These are phyloP conservation scores for Colletotrichum sojae DNA, from an alignment of 2,329 filamentous ascomycete genomes.

Conservation along the genomic window DNA sequence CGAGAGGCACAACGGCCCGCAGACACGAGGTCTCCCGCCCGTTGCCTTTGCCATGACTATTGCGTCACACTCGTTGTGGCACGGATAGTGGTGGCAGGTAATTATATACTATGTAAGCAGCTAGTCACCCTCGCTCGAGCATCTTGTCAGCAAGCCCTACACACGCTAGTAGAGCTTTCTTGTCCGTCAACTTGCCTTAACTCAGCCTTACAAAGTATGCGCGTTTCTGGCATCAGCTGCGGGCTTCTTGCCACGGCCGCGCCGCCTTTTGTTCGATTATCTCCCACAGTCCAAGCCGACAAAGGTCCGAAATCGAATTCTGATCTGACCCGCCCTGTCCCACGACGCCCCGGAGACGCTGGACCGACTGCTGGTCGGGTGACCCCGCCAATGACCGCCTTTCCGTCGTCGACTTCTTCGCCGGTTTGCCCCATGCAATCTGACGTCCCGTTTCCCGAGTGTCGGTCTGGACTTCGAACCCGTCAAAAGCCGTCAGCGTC, in stretches of 20 bases:
- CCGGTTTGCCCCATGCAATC: constrained; percentile 3
- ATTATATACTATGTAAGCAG: constrained; percentile 16
- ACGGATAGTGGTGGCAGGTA: too few relatives aligned
- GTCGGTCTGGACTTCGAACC: constrained; percentile 15
- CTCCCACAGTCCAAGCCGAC: neutral
- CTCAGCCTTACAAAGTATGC: constrained; percentile 36
- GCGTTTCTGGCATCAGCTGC: neutral
- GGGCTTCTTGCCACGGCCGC: neutral
- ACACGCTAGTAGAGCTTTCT: neutral
- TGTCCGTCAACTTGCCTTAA: constrained; percentile 3
- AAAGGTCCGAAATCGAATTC: neutral
- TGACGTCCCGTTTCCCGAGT: constrained; percentile 6
- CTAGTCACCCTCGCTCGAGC: constrained; percentile 4
- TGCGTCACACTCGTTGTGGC: constrained; percentile 16
- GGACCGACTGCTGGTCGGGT: neutral
- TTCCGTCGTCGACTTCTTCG: neutral
- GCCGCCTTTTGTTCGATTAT: neutral
- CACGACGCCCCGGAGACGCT: neutral
- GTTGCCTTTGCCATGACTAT: constrained; percentile 8
- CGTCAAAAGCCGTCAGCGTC: constrained; percentile 8
- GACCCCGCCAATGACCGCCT: neutral
- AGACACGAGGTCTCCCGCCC: constrained; percentile 15
- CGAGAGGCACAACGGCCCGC: constrained; percentile 24
- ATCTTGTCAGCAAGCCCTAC: constrained; percentile 30
- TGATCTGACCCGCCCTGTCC: neutral